A percentile compares a stretch with the other conserved stretches of the same genome.
Evolutionary conservation across 2,329 filamentous ascomycete species (phyloP).

Genomic region (Lithohypha guttulata): DNA sequence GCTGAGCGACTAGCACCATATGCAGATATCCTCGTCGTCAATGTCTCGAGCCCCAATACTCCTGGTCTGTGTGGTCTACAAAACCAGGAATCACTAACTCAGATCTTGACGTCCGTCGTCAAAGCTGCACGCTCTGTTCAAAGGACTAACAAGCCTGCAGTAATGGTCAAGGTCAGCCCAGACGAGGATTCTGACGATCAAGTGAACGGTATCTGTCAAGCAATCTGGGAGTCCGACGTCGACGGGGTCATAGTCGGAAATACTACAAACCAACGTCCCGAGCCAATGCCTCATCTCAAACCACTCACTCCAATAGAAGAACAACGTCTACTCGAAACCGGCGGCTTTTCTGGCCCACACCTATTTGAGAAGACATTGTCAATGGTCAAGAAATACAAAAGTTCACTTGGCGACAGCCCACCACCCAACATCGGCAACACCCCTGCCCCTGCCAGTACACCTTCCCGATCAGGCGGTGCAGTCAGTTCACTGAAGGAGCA

Average conservation of each 20-base stretch:
- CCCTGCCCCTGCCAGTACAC: constrained; percentile 2
- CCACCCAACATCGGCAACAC: constrained; percentile 28
- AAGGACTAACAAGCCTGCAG: constrained; percentile 61
- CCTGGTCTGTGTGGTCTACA: constrained; percentile 82
- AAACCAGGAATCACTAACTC: constrained; percentile 68
- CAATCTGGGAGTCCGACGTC: constrained; percentile 71
- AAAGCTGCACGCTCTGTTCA: constrained; percentile 59
- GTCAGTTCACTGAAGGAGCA: constrained; percentile 13
- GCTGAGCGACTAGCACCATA: constrained; percentile 74
- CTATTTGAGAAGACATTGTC: constrained; percentile 71
- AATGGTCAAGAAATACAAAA: constrained; percentile 70
- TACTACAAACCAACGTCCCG: constrained; percentile 75
- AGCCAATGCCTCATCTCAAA: constrained; percentile 57
- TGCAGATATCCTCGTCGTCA: constrained; percentile 93
- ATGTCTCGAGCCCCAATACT: constrained; percentile 94
- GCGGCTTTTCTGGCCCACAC: constrained; percentile 83
- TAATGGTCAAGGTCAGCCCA: constrained; percentile 97
- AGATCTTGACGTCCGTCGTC: constrained; percentile 72
- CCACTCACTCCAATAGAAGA: constrained; percentile 56
- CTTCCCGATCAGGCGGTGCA: constrained; percentile 8
- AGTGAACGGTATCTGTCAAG: constrained; percentile 77
- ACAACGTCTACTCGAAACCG: constrained; percentile 59
- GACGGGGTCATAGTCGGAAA: constrained; percentile 96
- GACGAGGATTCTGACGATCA: constrained; percentile 83
- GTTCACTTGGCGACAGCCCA: constrained; percentile 37